Evolutionary conservation across 2,329 filamentous ascomycete species (phyloP).

Genomic region (Monosporascus sp.): DNA sequence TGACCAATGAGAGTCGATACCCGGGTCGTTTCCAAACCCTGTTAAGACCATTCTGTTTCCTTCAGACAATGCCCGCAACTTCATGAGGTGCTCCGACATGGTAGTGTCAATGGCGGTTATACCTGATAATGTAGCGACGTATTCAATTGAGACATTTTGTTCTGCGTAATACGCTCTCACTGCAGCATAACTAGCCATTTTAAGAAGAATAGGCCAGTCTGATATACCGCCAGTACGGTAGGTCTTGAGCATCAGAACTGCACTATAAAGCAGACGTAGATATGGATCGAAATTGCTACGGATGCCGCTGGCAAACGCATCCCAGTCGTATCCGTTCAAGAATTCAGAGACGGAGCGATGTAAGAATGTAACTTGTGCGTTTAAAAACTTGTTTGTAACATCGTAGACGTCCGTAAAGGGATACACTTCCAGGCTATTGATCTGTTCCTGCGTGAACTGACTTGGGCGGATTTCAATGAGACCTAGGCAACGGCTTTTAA

Average conservation of each 20-base stretch:
- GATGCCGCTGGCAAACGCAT: neutral
- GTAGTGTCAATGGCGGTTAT: constrained; percentile 6
- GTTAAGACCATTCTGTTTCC: neutral
- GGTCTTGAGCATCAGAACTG: constrained; percentile 9
- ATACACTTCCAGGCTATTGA: fast-evolving
- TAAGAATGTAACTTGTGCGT: constrained; percentile 5
- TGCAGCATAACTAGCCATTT: neutral
- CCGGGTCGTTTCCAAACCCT: neutral
- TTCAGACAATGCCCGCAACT: neutral
- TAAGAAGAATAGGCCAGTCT: neutral
- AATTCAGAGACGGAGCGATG: constrained; percentile 18
- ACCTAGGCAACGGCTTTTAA: constrained; percentile 14
- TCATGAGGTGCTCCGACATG: constrained; percentile 1
- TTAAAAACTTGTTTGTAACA: neutral
- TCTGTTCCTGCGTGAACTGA: neutral
- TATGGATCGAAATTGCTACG: constrained; percentile 1
- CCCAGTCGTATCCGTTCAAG: constrained; percentile 3
- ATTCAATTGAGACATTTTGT: neutral
- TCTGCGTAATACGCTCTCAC: neutral
- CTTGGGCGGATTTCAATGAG: constrained; percentile 9
- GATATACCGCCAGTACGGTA: neutral
- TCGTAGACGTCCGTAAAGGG: neutral
- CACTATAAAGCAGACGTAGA: constrained; percentile 4
- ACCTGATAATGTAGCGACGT: neutral
- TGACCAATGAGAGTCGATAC: neutral